These are phyloP conservation scores for Ceriops tagal DNA, from an alignment of 345 rosid genomes.

Conservation along the genomic window DNA sequence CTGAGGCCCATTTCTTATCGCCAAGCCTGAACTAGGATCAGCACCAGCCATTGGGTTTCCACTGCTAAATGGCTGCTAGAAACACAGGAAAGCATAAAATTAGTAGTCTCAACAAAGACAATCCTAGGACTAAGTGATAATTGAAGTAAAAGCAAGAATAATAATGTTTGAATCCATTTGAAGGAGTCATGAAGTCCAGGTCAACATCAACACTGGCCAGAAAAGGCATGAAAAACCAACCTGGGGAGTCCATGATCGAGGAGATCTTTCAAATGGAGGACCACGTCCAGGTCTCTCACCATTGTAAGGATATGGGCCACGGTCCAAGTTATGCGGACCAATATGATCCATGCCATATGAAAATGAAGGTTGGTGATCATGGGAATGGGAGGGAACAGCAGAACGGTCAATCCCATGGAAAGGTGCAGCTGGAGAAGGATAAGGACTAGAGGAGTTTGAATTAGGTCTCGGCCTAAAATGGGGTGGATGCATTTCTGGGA, in stretches of 20 bases:
- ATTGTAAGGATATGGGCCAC: slow-evolving; percentile 36
- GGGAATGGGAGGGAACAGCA: slow-evolving; percentile 35
- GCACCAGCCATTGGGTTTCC: slow-evolving; percentile 51
- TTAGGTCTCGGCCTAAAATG: slow-evolving; percentile 65
- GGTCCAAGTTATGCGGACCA: slow-evolving; percentile 35
- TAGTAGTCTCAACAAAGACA: not conserved
- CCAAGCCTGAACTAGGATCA: slow-evolving; percentile 48
- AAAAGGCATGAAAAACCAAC: slow-evolving; percentile 27
- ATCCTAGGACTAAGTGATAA: not conserved
- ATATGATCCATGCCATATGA: slow-evolving; percentile 40
- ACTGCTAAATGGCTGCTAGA: slow-evolving; percentile 39
- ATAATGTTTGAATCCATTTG: not conserved
- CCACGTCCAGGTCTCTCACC: slow-evolving; percentile 62
- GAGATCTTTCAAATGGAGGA: slow-evolving; percentile 66
- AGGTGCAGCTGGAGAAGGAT: slow-evolving; percentile 49
- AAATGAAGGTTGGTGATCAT: slow-evolving; percentile 45
- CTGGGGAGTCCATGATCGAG: slow-evolving; percentile 73
- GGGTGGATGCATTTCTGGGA: slow-evolving; percentile 64
- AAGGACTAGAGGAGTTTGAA: slow-evolving; percentile 57
- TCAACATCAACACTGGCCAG: not conserved
- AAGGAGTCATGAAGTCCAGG: not conserved
- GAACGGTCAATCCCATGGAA: slow-evolving; percentile 49
- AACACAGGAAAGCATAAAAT: not conserved
- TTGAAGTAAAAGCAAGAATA: not conserved
- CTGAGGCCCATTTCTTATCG: slow-evolving; percentile 46